Evolutionary conservation across 1,284 basidiomycete genomes (phyloP), one percentile per base, ranked within the genome.

Genomic region (Xerocomus cyaneibrunnescens): DNA sequence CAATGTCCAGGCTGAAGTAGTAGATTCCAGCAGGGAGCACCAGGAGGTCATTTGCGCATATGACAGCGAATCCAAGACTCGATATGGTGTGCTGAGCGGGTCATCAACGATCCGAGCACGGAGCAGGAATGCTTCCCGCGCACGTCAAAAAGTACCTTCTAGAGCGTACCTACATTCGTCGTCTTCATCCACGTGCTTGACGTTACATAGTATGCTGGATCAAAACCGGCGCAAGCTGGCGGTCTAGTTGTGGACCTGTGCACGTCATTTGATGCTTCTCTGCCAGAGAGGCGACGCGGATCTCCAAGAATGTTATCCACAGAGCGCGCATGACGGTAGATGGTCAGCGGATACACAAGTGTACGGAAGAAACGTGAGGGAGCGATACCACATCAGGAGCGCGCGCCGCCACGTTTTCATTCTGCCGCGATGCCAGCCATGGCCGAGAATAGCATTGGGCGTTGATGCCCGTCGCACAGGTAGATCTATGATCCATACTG

Each of bases 91-190:
- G 82, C 78, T 84, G 57, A 2, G 7, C 16, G 13, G 7, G 32
- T 83, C 77, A 87, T 79, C 17, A 22, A 30, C 34, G 36, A 34
- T 30, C 17, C 8, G 27, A 6, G n/a, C 14, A 40, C 9, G 4
- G 21, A 40, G 34, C 7, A 37, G 10, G 31, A 22, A 28, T n/a
- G 17, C 78, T 48, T 56, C 85, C 87, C 85, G 57, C 88, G 78
- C 27, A 92, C 78, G 60, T 92, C 91, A 64, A 94, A 64, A 94
- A 94, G 75, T 84, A 94, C 92, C 92, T 3, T 79, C 78, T 30
- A 89, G 75, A 57, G 93, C 83, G 67, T 88, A 94, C 10, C 91
- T 78, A 59, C 93, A 93, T 72, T 94, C 91, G 69, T 94, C 91
- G 60, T 94, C 91, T 69, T 94, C 90, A 62, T 93, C 90, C 72